Evolutionary conservation across 2,329 filamentous ascomycete genomes (phyloP).

Genomic region (Exophiala sideris): DNA sequence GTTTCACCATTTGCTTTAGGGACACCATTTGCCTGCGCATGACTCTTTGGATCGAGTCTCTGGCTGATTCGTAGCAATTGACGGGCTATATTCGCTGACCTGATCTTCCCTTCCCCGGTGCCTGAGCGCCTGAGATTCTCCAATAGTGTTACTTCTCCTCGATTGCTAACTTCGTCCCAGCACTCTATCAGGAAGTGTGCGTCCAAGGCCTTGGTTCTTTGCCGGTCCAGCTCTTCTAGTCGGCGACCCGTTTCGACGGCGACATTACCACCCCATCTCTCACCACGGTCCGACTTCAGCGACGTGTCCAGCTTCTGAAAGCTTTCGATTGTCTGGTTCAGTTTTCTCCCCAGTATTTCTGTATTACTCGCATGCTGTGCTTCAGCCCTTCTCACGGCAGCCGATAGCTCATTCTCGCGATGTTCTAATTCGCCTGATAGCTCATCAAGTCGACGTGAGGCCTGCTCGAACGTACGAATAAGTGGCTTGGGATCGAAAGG

Average conservation of each 20-base stretch:
- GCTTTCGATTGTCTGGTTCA: slow-evolving; percentile 86
- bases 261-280: slow-evolving; percentile 67
- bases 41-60: slow-evolving; percentile 74
- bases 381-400: slow-evolving; percentile 86
- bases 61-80: slow-evolving; percentile 94
- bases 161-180: slow-evolving; percentile 92
- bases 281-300: slow-evolving; percentile 53
- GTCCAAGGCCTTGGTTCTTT: slow-evolving; percentile 83
- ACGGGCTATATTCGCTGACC: slow-evolving; percentile 87
- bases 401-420: slow-evolving; percentile 85
- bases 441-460: slow-evolving; percentile 50
- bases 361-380: slow-evolving; percentile 88
- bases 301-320: slow-evolving; percentile 88
- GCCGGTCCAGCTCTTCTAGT: slow-evolving; percentile 89
- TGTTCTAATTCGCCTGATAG: slow-evolving; percentile 76
- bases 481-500: slow-evolving; percentile 93
- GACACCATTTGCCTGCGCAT: slow-evolving; percentile 52
- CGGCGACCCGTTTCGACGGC: slow-evolving; percentile 93
- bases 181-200: slow-evolving; percentile 94
- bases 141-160: slow-evolving; percentile 78
- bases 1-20: slow-evolving; percentile 47
- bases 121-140: slow-evolving; percentile 85
- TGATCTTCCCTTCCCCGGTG: slow-evolving; percentile 85
- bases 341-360: slow-evolving; percentile 78
- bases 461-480: slow-evolving; percentile 87